Base-by-base conservation (phyloP, 2,329 filamentous ascomycete species). In the Nigrograna mackinnonii region DNA sequence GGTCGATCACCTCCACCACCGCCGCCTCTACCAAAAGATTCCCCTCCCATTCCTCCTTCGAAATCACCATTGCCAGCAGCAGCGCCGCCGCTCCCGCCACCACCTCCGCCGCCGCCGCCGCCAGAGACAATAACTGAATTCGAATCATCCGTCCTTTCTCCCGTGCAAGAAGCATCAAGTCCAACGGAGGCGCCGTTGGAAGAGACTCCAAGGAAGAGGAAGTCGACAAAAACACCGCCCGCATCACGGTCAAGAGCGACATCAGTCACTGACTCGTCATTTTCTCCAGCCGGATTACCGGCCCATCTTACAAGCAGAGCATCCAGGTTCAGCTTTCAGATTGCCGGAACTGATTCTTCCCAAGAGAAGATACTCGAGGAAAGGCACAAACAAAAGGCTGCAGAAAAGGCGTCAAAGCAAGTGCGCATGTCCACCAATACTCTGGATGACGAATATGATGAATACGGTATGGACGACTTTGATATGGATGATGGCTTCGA, bases 241-340 rank as follows among this genome's bases (percentile, higher is more conserved):
- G 46, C 62, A 13, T 48, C 63, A 26, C 57, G 66, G 5, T 69
- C 67, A 35, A 46, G 67, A 48, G 65, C 66, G 5, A 62, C 66
- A 5, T 70, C 67, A 2, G 52, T 67, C 14, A 62, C 61, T 12
- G 67, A 71, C 37, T 58, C 63, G 6, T 57, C 59, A 2, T 69
- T 65, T 33, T 54, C 60, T 21, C 60, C 66, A 14, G 63, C 63
- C 16, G 66, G 67, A 11, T 44, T 70, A 9, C 73, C 72, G 4
- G 66, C 70, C 34, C 73, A 76, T 49, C 62, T 74, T 34, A 69
- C 66, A 3, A 91, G 87, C 62, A 88, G 85, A 9, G 88, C 87
- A 0, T 90, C 86, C 0, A 77, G 88, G 12, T 91, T 92, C 60
- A 91, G 87, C 56, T 92, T 92, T 57, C 87, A 91, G 57, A 88